A percentile compares a stretch with the other conserved stretches of the same genome.
These are phyloP conservation scores for Boletus tomentosulus DNA, from an alignment of 768 basidiomycete genomes.

Conservation along the genomic window DNA sequence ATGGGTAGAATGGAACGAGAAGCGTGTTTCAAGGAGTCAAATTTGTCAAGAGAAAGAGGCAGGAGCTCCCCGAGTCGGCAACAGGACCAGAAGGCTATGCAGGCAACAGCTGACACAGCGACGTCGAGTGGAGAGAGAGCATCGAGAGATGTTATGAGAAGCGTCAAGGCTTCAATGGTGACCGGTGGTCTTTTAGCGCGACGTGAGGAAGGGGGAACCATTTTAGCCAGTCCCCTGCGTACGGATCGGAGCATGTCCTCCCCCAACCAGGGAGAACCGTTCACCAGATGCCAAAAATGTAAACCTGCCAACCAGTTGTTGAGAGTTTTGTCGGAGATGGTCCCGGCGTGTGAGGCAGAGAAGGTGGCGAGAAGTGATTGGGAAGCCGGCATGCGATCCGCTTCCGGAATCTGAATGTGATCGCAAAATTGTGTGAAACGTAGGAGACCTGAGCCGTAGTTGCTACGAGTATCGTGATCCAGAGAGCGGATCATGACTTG, in stretches of 20 bases:
- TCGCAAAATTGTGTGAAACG: slow-evolving; percentile 38
- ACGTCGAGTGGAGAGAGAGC: too few relatives aligned
- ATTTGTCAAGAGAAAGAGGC: too few relatives aligned
- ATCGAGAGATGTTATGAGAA: too few relatives aligned
- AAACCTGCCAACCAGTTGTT: slow-evolving; percentile 35
- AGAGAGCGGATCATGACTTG: not conserved
- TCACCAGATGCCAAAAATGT: slow-evolving; percentile 31
- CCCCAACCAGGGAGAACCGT: not conserved
- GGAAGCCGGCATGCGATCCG: not conserved
- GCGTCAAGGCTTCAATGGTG: too few relatives aligned
- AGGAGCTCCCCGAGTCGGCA: too few relatives aligned
- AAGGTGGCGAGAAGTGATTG: slow-evolving; percentile 33
- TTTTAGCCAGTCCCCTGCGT: too few relatives aligned
- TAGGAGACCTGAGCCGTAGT: slow-evolving; percentile 2
- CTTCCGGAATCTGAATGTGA: slow-evolving; percentile 28
- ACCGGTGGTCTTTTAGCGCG: too few relatives aligned
- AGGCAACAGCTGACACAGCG: too few relatives aligned
- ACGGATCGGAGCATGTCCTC: not conserved
- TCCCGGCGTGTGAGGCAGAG: slow-evolving; percentile 13
- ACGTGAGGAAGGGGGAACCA: too few relatives aligned
- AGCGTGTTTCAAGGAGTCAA: too few relatives aligned
- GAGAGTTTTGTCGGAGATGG: slow-evolving; percentile 18
- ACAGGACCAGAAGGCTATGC: too few relatives aligned
- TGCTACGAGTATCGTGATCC: not conserved
- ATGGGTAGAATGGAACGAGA: too few relatives aligned